Conservation (phyloP, 2,329 filamentous ascomycete species). For the Ophiosphaerella herpotricha region DNA sequence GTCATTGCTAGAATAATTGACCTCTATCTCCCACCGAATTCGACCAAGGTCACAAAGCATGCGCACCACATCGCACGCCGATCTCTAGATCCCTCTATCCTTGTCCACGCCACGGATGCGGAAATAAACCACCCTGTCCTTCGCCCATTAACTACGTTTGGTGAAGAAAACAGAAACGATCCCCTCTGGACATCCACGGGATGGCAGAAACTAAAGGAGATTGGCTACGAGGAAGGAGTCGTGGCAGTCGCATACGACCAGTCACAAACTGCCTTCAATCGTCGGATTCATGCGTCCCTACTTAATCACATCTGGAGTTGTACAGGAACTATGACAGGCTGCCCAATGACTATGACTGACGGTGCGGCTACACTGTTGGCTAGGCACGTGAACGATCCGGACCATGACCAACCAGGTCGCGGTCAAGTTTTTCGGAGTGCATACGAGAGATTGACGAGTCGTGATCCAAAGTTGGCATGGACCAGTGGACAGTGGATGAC, state of each 20-base stretch:
- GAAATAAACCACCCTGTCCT: constrained; percentile 68
- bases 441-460: constrained; percentile 59
- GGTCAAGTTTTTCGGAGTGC: constrained; percentile 57
- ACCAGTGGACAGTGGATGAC: constrained; percentile 82
- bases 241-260: constrained; percentile 65
- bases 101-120: constrained; percentile 60
- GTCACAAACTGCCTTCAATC: constrained; percentile 55
- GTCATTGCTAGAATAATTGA: constrained; percentile 25
- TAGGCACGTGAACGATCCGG: constrained; percentile 22
- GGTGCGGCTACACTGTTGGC: constrained; percentile 52
- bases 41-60: constrained; percentile 14
- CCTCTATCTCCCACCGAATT: constrained; percentile 26
- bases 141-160: constrained; percentile 65
- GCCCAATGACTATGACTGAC: constrained; percentile 70
- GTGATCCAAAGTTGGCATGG: constrained; percentile 61
- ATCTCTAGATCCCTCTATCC: constrained; percentile 22
- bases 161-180: constrained; percentile 56
- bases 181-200: constrained; percentile 68
- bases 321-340: constrained; percentile 65
- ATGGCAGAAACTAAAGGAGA: constrained; percentile 66
- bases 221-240: constrained; percentile 63
- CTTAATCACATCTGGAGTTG: constrained; percentile 63
- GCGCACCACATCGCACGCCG: constrained; percentile 26
- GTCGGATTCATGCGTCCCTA: constrained; percentile 65
- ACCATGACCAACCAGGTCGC: constrained; percentile 33